Conservation (phyloP, 495 filamentous ascomycete genomes). For the Cercophora newfieldiana region DNA sequence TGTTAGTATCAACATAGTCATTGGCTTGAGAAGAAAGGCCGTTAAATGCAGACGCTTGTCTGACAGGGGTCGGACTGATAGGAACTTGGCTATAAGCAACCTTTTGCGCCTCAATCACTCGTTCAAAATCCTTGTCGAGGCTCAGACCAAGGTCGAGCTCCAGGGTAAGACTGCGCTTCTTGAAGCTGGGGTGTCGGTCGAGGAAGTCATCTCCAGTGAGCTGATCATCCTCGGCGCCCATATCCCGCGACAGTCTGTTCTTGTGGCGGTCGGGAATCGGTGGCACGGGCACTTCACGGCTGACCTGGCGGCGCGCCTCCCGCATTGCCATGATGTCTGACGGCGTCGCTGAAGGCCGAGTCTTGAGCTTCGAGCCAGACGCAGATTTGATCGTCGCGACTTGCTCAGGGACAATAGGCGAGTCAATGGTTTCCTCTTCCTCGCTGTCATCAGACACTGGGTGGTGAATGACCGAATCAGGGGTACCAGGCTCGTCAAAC, state of each 20-base stretch:
- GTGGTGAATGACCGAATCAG: conserved; percentile 91
- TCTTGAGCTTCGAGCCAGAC: conserved; percentile 84
- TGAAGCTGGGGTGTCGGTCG: conserved; percentile 56
- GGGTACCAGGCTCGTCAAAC: conserved; percentile 65
- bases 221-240: conserved; percentile 34
- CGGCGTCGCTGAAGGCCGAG: conserved; percentile 81
- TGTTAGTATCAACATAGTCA: conserved; percentile 55
- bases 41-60: conserved; percentile 22
- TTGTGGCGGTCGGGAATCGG: conserved; percentile 61
- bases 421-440: conserved; percentile 47
- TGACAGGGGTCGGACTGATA: conserved; percentile 32
- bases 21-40: conserved; percentile 15
- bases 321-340: conserved; percentile 86
- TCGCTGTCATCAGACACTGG: conserved; percentile 51
- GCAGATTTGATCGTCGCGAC: conserved; percentile 85
- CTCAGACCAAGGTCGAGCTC: conserved; percentile 83
- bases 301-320: conserved; percentile 80
- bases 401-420: conserved; percentile 72
- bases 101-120: conserved; percentile 97
- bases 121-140: conserved; percentile 88
- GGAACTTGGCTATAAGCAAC: conserved; percentile 65
- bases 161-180: conserved; percentile 60
- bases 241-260: conserved; percentile 50
- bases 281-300: conserved; percentile 66
- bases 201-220: conserved; percentile 40